phyloP scores from a whole-genome alignment of 257 asterid genomes.

The Pogostemon cablin region DNA sequence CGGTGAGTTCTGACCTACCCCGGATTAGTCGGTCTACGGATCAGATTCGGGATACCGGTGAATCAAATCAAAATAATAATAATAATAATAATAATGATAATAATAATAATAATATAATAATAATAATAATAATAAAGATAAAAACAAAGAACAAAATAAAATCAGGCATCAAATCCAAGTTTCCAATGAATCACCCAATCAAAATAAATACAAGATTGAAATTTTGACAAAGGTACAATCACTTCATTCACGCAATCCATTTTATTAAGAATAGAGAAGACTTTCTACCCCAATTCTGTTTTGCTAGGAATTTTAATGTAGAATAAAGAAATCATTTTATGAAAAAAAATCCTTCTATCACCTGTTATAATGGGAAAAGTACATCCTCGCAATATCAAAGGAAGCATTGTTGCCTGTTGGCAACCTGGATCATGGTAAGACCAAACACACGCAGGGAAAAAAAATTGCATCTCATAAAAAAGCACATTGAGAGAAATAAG shows the following conservation, averaged over 20 bases:
- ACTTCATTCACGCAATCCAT: background rate
- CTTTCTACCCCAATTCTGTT: background rate
- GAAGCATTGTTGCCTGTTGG: background rate
- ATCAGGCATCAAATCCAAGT: constrained; percentile 11
- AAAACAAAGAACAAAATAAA: constrained; percentile 5
- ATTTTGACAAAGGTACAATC: background rate
- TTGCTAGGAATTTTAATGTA: background rate
- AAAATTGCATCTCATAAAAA: background rate
- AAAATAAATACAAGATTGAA: background rate
- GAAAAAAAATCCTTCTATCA: background rate
- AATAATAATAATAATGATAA: too few relatives aligned
- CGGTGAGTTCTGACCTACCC: too few relatives aligned
- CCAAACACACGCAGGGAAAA: constrained; percentile 1
- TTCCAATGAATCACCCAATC: background rate
- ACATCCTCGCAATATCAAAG: background rate
- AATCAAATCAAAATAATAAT: too few relatives aligned
- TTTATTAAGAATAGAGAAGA: background rate
- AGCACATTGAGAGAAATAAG: background rate
- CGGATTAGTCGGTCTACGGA: too few relatives aligned
- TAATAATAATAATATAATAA: too few relatives aligned
- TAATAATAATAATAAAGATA: background rate
- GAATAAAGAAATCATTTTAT: background rate
- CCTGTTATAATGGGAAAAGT: background rate
- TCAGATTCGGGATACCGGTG: too few relatives aligned
- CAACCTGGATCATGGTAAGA: background rate